A percentile compares a stretch with the other conserved stretches of the same genome.
phyloP scores from a whole-genome alignment of 1,284 basidiomycete species.

The Rhodotorula sp. region DNA sequence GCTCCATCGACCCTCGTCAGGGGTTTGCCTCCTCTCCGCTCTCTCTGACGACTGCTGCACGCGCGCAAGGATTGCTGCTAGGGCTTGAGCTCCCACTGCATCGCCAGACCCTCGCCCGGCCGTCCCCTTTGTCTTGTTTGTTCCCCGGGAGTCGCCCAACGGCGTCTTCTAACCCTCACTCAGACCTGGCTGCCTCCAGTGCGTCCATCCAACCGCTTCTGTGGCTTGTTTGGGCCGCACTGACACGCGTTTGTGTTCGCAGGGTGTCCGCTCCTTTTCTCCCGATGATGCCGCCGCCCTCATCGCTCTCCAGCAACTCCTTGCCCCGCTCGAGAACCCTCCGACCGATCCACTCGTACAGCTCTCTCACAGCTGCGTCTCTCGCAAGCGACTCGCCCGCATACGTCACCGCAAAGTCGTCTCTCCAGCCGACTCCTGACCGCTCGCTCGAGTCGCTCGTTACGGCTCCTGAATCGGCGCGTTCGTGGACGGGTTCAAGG shows the following conservation, averaged over 20 bases:
- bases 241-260: not conserved
- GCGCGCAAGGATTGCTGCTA: too few relatives aligned
- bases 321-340: not conserved
- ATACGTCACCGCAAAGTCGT: not conserved
- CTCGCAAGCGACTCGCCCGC: not conserved
- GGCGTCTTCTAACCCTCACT: not conserved
- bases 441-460: not conserved
- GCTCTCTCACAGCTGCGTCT: not conserved
- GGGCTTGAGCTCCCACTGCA: too few relatives aligned
- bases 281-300: not conserved
- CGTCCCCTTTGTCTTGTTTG: too few relatives aligned
- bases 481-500: not conserved
- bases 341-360: not conserved
- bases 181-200: slow-evolving; percentile 12
- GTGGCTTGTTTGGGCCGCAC: too few relatives aligned
- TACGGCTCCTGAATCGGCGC: not conserved
- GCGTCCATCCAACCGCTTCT: not conserved
- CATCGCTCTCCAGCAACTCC: too few relatives aligned
- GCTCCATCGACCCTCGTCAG: too few relatives aligned
- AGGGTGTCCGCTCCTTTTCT: not conserved
- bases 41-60: too few relatives aligned
- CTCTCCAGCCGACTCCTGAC: not conserved
- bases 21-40: too few relatives aligned
- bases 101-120: too few relatives aligned
- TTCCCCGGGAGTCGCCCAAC: too few relatives aligned